A percentile compares a stretch with the other conserved stretches of the same genome.
Conservation (phyloP, 441 rosid genomes). For the Adansonia grandidieri region DNA sequence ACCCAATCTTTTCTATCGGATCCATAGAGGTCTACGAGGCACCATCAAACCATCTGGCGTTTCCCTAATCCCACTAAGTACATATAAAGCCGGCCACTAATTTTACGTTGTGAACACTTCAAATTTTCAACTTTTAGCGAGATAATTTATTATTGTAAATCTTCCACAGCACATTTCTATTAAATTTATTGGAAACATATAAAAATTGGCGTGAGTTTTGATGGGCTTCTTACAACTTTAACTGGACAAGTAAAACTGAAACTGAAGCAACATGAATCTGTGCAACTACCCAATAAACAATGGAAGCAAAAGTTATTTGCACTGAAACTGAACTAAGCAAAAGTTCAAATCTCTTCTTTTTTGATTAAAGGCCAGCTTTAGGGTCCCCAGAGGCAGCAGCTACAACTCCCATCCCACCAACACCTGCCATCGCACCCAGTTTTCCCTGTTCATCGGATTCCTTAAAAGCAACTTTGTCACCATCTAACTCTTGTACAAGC, state of each 20-base stretch:
- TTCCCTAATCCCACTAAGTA: no score
- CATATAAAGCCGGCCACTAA: no score
- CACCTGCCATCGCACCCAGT: constrained; percentile 14
- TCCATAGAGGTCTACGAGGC: no score
- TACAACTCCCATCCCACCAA: constrained; percentile 56
- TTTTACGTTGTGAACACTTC: no score
- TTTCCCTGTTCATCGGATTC: constrained; percentile 30
- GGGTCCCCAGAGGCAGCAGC: constrained; percentile 84
- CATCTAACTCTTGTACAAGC: constrained; percentile 64
- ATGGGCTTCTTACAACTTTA: background rate
- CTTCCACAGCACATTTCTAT: background rate
- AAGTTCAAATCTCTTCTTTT: background rate
- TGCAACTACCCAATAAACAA: background rate
- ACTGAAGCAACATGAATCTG: background rate
- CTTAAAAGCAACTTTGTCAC: constrained; percentile 51
- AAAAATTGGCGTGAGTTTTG: background rate
- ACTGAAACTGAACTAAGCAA: background rate
- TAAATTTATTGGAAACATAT: background rate
- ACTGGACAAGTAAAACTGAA: background rate
- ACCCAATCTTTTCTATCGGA: no score
- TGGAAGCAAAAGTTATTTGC: background rate
- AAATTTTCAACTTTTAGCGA: no score
- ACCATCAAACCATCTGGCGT: no score
- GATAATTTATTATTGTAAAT: background rate
- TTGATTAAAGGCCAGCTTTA: constrained; percentile 60